Base-by-base conservation (phyloP, 495 filamentous ascomycete species). In the Bombardia bombarda region DNA sequence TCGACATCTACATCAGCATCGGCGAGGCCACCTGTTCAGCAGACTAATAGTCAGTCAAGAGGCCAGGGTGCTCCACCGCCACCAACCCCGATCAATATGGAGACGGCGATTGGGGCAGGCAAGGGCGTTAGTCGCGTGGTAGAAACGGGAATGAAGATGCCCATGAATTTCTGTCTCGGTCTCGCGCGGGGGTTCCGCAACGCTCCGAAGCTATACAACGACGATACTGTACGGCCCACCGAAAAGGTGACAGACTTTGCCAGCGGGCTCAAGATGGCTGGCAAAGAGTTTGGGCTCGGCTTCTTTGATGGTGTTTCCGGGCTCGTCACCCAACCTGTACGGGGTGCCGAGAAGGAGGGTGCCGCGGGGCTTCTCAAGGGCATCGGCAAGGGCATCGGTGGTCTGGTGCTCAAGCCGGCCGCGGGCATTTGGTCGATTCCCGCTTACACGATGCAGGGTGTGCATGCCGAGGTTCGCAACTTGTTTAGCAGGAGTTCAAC, bases 161-260 rank as follows among this genome's bases (percentile, higher is more conserved):
- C 87, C 0, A 82, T 88, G 65, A 87, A 93, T 47, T 77, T 92
- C 43, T 81, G 85, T 10, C 66, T 93, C 31, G 82, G 79, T 12
- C 55, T 94, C 3, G 79, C 88, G 0, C 84, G 82, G 59, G 88
- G 88, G 7, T 93, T 94, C 49, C 84, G 93, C 58, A 94, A 93
- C 53, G 79, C 78, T 1, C 86, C 87, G 0, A 83, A 77, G 42
- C 60, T 93, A 1, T 92, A 90, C 45, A 79, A 86, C 32, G 86
- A 88, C 49, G 73, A 80, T 5, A 87, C 74, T 34, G 80, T 94
- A 3, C 73, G 78, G 12, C 73, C 76, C 12, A 65, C 68, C 0
- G 79, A 84, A 34, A 86, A 82, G 43, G 82, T 95, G 0, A 85
- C 80, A 0, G 78, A 77, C 42, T 60, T 89, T 17, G 64, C 74